These are phyloP conservation scores for Wallacemonas sp. DNA, from an alignment of 208 protist species.

Conservation along the genomic window DNA sequence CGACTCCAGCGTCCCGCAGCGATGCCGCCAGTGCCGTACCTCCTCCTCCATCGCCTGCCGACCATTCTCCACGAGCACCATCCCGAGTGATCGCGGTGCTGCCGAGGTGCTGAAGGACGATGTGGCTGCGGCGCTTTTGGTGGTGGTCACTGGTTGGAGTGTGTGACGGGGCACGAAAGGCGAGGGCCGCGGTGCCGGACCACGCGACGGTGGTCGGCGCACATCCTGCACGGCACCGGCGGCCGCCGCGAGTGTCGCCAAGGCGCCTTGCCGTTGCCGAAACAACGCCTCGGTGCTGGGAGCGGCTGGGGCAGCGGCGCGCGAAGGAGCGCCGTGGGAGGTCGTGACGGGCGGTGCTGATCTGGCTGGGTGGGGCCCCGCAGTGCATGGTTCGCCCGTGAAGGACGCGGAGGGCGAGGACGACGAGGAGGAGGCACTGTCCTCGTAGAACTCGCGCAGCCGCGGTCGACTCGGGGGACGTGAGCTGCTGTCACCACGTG, in stretches of 20 bases:
- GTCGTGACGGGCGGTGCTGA: too few species aligned
- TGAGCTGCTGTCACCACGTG: neutral
- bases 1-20: slow-evolving; percentile 26
- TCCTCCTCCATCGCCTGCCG: slow-evolving; percentile 27
- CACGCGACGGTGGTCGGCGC: neutral
- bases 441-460: slow-evolving; percentile 8
- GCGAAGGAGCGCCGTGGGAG: too few species aligned
- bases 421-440: neutral
- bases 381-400: neutral
- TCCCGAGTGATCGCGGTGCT: neutral
- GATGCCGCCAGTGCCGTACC: slow-evolving; percentile 33
- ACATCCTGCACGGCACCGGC: too few species aligned
- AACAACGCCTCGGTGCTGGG: neutral
- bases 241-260: neutral
- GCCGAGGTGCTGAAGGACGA: too few species aligned
- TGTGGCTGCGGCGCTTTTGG: too few species aligned
- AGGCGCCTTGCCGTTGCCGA: neutral
- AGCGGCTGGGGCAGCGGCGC: too few species aligned
- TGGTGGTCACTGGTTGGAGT: neutral
- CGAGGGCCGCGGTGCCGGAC: neutral
- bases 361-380: too few species aligned
- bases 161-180: neutral
- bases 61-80: slow-evolving; percentile 2
- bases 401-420: neutral
- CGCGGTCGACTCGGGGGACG: neutral